phyloP scores from a whole-genome alignment of 768 basidiomycete species.

The Mycena olivaceomarginata region DNA sequence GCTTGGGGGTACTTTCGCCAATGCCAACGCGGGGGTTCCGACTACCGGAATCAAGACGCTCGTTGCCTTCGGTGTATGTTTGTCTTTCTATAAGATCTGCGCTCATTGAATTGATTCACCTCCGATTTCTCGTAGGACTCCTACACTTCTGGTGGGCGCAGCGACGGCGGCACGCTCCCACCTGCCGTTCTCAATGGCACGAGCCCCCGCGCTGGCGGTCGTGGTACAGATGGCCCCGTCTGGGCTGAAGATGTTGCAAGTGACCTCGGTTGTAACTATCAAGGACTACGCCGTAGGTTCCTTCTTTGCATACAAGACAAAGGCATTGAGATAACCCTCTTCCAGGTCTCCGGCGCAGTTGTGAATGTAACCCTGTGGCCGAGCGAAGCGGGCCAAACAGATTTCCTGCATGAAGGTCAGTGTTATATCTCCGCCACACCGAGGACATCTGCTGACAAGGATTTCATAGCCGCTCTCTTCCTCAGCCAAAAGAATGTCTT shows the following conservation, averaged over 20 bases:
- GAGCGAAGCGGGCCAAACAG: constrained; percentile 65
- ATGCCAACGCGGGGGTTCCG: constrained; percentile 69
- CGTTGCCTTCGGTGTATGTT: constrained; percentile 70
- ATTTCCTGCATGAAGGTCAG: constrained; percentile 70
- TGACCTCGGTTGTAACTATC: constrained; percentile 62
- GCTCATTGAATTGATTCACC: too few species aligned
- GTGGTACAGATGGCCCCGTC: constrained; percentile 70
- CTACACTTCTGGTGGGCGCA: constrained; percentile 70
- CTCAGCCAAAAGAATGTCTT: constrained; percentile 65
- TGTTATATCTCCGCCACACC: not conserved
- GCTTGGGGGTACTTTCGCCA: constrained; percentile 60
- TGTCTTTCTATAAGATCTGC: too few species aligned
- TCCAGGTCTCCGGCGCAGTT: constrained; percentile 64
- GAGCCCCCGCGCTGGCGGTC: constrained; percentile 65
- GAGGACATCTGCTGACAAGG: not conserved
- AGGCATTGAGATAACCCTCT: constrained; percentile 2
- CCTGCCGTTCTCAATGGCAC: constrained; percentile 67
- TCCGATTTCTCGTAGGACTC: constrained; percentile 56
- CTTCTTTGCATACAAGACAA: constrained; percentile 9
- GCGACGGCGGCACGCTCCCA: constrained; percentile 67
- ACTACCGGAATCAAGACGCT: constrained; percentile 63
- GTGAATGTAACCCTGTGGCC: constrained; percentile 72
- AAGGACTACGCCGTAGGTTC: constrained; percentile 71
- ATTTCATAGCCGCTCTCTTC: constrained; percentile 62
- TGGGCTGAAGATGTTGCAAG: constrained; percentile 71